Evolutionary conservation across 257 asterid genomes (phyloP).

Genomic region (Apocynum venetum): DNA sequence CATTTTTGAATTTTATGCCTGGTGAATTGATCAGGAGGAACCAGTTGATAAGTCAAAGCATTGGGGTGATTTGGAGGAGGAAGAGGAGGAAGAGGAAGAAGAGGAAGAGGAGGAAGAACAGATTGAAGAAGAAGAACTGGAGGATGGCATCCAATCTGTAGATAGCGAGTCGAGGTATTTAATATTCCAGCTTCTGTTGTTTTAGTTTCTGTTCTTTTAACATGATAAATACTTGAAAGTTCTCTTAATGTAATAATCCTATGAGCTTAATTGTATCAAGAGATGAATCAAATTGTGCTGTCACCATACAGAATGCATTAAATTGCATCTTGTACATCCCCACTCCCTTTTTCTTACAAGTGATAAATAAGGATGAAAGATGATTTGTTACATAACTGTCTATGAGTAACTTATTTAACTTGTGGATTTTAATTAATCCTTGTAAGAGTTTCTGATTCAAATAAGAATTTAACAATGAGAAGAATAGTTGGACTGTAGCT

Average conservation of each 20-base stretch:
- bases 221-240: no score
- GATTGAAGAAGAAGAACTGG: slow-evolving; percentile 76
- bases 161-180: slow-evolving; percentile 84
- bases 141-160: slow-evolving; percentile 86
- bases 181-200: not conserved
- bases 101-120: slow-evolving; percentile 74
- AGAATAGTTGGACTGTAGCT: not conserved
- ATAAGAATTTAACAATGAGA: not conserved
- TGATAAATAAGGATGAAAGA: not conserved
- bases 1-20: slow-evolving; percentile 1
- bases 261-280: not conserved
- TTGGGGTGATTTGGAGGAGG: slow-evolving; percentile 98
- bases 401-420: not conserved
- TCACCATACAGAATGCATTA: not conserved
- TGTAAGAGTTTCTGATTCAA: not conserved
- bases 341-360: not conserved
- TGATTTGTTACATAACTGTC: not conserved
- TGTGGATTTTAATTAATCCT: not conserved
- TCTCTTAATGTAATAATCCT: not conserved
- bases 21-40: slow-evolving; percentile 58
- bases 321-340: not conserved
- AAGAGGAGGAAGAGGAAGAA: slow-evolving; percentile 77
- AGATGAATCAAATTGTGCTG: not conserved
- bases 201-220: not conserved
- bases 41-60: slow-evolving; percentile 86